These are phyloP conservation scores for Aegilops longissima DNA, from an alignment of 176 grass and related monocot species.

Conservation along the genomic window DNA sequence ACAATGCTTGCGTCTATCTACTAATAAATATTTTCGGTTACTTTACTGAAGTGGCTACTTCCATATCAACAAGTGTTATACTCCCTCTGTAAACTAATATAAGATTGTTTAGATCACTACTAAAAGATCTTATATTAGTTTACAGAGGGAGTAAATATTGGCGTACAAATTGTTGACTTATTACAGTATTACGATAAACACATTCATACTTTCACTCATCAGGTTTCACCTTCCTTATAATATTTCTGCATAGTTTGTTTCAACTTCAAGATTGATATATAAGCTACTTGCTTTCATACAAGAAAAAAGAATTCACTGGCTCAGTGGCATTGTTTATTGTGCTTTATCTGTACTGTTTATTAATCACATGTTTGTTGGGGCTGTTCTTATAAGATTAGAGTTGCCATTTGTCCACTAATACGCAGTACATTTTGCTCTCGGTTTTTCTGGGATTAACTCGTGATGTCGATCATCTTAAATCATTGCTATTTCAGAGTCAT, in stretches of 20 bases:
- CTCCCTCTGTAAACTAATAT: too few species aligned
- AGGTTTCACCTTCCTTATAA: neutral
- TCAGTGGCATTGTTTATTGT: neutral
- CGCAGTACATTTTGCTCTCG: neutral
- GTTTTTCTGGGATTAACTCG: neutral
- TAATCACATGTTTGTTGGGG: neutral
- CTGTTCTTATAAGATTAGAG: neutral
- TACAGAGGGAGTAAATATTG: neutral
- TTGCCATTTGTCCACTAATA: neutral
- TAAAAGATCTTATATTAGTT: too few species aligned
- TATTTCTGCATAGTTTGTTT: slow-evolving; percentile 5
- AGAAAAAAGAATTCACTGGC: neutral
- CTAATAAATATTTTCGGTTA: neutral
- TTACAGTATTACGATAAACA: neutral
- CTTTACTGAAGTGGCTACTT: neutral
- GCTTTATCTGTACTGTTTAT: neutral
- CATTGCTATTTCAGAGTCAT: slow-evolving; percentile 80
- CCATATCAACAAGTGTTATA: neutral
- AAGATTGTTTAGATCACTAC: too few species aligned
- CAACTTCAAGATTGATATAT: neutral
- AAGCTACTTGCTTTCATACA: neutral
- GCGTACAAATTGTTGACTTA: neutral
- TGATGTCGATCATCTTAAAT: slow-evolving; percentile 17
- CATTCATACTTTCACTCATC: neutral
- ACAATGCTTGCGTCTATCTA: neutral